Evolutionary conservation across 169 alveolate genomes (phyloP).

Genomic region (Eimeria necatrix): DNA sequence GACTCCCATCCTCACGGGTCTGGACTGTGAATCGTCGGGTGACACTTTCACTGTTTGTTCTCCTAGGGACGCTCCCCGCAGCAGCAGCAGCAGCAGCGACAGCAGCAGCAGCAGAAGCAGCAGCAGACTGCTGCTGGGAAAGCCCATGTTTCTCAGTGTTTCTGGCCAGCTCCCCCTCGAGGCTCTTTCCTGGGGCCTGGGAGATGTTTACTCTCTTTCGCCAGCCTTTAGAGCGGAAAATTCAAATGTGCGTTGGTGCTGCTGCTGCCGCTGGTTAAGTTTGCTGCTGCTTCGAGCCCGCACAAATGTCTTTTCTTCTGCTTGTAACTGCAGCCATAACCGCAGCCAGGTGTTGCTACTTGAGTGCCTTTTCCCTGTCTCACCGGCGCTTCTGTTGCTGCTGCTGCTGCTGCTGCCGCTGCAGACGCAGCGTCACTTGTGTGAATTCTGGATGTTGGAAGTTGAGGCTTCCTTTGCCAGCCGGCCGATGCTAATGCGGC

Average conservation of each 20-base stretch:
- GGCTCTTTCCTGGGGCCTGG: slow-evolving; percentile 95
- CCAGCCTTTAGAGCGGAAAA: slow-evolving; percentile 99
- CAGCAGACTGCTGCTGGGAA: slow-evolving; percentile 89
- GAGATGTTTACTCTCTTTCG: slow-evolving; percentile 97
- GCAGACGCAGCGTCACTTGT: slow-evolving; percentile 91
- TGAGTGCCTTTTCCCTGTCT: not conserved
- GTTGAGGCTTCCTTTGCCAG: slow-evolving; percentile 95
- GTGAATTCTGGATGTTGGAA: slow-evolving; percentile 99
- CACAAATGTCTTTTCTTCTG: not conserved
- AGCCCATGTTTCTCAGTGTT: slow-evolving; percentile 96
- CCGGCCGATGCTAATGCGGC: slow-evolving; percentile 94
- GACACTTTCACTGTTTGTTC: slow-evolving; percentile 97
- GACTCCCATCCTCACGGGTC: slow-evolving; percentile 98
- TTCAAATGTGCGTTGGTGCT: slow-evolving; percentile 84
- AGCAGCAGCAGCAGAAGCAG: slow-evolving; percentile 81
- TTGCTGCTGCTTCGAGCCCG: not conserved
- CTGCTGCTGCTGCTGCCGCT: not conserved
- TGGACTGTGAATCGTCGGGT: slow-evolving; percentile 99
- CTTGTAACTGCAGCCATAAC: not conserved
- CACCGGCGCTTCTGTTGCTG: not conserved
- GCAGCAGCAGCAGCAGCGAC: slow-evolving; percentile 22
- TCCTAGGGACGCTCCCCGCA: not conserved
- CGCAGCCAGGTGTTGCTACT: no score
- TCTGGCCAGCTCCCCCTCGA: slow-evolving; percentile 95
- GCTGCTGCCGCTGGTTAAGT: not conserved